Evolutionary conservation across 2,329 filamentous ascomycete species (phyloP).

Genomic region (Apiospora malaysiana): DNA sequence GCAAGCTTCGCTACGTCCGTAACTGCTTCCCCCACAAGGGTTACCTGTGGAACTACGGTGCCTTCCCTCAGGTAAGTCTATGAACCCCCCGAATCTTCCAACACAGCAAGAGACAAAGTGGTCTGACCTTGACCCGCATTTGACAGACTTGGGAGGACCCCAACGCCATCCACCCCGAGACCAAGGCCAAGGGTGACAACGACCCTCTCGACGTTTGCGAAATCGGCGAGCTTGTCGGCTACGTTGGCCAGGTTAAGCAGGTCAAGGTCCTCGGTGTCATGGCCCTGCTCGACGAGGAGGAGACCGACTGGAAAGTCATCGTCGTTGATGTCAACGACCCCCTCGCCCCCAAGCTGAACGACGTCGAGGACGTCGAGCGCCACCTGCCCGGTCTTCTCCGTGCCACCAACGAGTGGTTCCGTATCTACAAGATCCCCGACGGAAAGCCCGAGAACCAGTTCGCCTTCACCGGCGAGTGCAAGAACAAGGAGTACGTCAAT

Average conservation of each 20-base stretch:
- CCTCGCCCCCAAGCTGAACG: constrained; percentile 93
- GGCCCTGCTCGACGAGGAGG: constrained; percentile 98
- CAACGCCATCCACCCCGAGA: constrained; percentile 94
- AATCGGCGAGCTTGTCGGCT: constrained; percentile 97
- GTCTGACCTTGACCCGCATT: constrained; percentile 24
- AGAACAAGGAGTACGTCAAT: constrained; percentile 86
- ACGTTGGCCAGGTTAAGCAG: constrained; percentile 97
- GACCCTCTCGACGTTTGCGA: constrained; percentile 99
- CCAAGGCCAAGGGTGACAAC: constrained; percentile 99
- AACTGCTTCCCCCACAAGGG: constrained; percentile 99
- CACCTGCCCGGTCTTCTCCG: constrained; percentile 96
- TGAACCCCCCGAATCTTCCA: neutral
- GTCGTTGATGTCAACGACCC: constrained; percentile 99
- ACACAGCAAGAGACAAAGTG: neutral
- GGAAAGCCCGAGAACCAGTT: constrained; percentile 99
- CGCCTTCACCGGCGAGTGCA: constrained; percentile 99
- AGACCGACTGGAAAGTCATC: constrained; percentile 99
- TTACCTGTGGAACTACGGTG: constrained; percentile 99
- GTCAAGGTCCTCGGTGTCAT: constrained; percentile 99
- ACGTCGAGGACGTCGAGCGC: constrained; percentile 98
- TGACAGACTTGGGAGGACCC: constrained; percentile 97
- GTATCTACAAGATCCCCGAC: constrained; percentile 99
- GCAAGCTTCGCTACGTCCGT: constrained; percentile 98
- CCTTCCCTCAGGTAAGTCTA: constrained; percentile 85
- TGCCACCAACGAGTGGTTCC: constrained; percentile 99